These are phyloP conservation scores for Neurospora pannonica DNA, from an alignment of 495 filamentous ascomycete genomes.

Conservation along the genomic window DNA sequence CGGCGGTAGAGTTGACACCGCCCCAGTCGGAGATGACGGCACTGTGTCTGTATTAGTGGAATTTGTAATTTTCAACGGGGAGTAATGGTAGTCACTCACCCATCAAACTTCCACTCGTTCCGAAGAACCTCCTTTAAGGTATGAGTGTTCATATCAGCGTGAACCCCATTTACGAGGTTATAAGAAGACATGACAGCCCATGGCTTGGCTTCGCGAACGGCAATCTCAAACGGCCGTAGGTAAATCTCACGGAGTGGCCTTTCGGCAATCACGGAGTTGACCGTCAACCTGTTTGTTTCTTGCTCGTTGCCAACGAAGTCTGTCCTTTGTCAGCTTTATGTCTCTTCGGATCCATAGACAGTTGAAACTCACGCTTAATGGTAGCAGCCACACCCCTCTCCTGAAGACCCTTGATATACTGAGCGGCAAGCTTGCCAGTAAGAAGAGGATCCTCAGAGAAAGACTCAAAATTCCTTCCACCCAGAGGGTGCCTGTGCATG, in stretches of 20 bases:
- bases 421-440: conserved; percentile 63
- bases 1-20: conserved; percentile 58
- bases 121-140: conserved; percentile 65
- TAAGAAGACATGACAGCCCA: conserved; percentile 82
- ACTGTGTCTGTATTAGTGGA: conserved; percentile 30
- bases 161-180: conserved; percentile 70
- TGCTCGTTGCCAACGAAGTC: conserved; percentile 81
- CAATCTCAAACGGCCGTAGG: conserved; percentile 73
- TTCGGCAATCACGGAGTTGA: conserved; percentile 61
- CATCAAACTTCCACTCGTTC: conserved; percentile 67
- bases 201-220: conserved; percentile 65
- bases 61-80: neutral
- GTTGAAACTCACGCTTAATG: conserved; percentile 52
- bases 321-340: conserved; percentile 20
- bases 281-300: conserved; percentile 67
- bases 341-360: neutral
- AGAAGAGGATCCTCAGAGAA: conserved; percentile 79
- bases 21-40: conserved; percentile 69
- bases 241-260: conserved; percentile 74
- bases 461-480: conserved; percentile 78
- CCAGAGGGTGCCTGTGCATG: conserved; percentile 72
- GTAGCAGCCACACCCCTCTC: conserved; percentile 66
- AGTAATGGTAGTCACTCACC: conserved; percentile 30
- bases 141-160: conserved; percentile 64
- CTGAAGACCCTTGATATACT: conserved; percentile 67